Percentiles rank a stretch among this genome's conserved stretches.
Evolutionary conservation across 768 basidiomycete species (phyloP).

Genomic region (Trametopsis cervina): DNA sequence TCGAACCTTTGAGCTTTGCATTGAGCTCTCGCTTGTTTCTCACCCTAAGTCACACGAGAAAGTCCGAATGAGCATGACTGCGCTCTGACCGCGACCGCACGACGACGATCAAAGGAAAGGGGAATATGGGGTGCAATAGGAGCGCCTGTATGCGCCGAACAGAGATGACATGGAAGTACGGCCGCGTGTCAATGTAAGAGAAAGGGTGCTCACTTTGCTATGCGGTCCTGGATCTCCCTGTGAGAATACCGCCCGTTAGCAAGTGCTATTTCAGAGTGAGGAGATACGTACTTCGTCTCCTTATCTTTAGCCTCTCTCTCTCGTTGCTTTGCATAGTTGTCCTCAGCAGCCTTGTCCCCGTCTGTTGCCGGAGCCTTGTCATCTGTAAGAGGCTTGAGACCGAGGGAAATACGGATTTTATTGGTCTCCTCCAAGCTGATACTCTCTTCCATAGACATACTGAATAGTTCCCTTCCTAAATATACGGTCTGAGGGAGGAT

Average conservation of each 20-base stretch:
- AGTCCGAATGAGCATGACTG: conserved; percentile 26
- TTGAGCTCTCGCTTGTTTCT: conserved; percentile 91
- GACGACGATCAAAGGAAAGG: no score
- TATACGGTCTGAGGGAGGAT: neutral
- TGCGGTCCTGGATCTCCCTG: conserved; percentile 65
- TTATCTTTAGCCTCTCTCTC: conserved; percentile 64
- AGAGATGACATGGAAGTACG: conserved; percentile 24
- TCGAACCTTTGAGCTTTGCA: conserved; percentile 85
- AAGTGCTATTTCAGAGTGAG: no score
- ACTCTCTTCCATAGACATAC: conserved; percentile 67
- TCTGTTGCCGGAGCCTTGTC: conserved; percentile 64
- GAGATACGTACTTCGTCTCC: conserved; percentile 61
- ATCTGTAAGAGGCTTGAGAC: conserved; percentile 89
- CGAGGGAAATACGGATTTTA: conserved; percentile 90
- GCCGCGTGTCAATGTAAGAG: conserved; percentile 5
- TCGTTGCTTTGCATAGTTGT: conserved; percentile 73
- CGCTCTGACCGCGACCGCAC: conserved; percentile 26
- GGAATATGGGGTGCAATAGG: neutral
- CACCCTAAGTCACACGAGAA: conserved; percentile 48
- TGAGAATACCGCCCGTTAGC: no score
- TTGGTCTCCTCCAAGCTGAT: conserved; percentile 94
- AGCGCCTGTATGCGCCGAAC: neutral
- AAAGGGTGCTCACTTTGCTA: conserved; percentile 76
- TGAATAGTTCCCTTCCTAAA: neutral
- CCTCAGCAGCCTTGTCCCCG: conserved; percentile 78